Conservation (phyloP, 1,284 basidiomycete genomes). For the Omphalotus olearius region DNA sequence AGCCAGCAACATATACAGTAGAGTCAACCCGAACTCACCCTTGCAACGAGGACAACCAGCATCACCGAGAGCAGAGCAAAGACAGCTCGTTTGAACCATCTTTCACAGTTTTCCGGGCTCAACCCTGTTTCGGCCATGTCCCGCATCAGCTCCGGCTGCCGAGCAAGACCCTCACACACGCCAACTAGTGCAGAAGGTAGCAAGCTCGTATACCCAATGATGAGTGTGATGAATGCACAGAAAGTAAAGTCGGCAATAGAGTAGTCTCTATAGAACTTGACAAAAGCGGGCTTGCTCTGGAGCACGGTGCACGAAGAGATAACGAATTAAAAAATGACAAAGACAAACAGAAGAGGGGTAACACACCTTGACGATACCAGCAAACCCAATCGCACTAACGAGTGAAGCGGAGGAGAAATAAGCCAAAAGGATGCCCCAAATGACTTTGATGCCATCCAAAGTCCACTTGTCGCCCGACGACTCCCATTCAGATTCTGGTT, state of each 20-base stretch:
- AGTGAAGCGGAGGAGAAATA: conserved; percentile 63
- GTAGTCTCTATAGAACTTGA: conserved; percentile 68
- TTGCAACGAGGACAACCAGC: conserved; percentile 57
- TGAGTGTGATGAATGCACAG: conserved; percentile 50
- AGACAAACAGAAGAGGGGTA: not conserved
- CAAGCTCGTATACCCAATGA: conserved; percentile 57
- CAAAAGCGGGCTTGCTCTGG: conserved; percentile 48
- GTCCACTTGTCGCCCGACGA: conserved; percentile 41
- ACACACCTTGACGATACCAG: conserved; percentile 64
- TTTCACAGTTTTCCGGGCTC: conserved; percentile 73
- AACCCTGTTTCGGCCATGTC: conserved; percentile 66
- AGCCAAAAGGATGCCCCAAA: conserved; percentile 59
- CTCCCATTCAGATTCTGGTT: conserved; percentile 72
- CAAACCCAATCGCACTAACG: conserved; percentile 58
- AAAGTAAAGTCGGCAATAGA: conserved; percentile 71
- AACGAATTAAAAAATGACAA: not conserved
- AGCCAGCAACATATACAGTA: not conserved
- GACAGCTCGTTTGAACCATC: conserved; percentile 67
- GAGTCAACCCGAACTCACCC: conserved; percentile 39
- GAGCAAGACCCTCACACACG: conserved; percentile 68
- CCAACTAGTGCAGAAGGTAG: conserved; percentile 50
- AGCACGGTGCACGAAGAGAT: not conserved
- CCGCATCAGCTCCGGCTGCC: conserved; percentile 70
- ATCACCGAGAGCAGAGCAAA: conserved; percentile 45
- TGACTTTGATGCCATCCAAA: conserved; percentile 55